Conservation (phyloP, 768 basidiomycete genomes). For the Serpula lacrymans region DNA sequence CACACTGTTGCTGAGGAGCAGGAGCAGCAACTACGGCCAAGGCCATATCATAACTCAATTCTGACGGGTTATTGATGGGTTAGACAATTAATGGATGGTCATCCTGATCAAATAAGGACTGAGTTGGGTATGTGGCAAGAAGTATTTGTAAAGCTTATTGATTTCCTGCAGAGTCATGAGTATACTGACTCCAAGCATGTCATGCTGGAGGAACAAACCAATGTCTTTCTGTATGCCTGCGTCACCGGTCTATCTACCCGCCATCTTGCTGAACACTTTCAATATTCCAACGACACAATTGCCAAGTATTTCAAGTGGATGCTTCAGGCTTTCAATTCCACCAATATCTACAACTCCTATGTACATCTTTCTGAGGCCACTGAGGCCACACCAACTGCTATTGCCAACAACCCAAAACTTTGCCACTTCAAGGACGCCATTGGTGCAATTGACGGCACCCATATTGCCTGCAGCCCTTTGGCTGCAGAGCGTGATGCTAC, state of each 20-base stretch:
- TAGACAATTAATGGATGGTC: too few species aligned
- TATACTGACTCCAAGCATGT: too few species aligned
- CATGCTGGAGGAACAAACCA: constrained; percentile 3
- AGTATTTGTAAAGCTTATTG: too few species aligned
- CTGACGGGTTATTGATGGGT: too few species aligned
- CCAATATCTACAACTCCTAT: constrained; percentile 6
- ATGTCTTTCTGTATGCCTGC: neutral
- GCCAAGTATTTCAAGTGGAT: neutral
- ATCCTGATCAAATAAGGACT: too few species aligned
- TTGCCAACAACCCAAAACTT: neutral
- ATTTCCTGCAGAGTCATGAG: too few species aligned
- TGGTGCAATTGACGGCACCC: constrained; percentile 9
- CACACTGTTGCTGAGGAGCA: too few species aligned
- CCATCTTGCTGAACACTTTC: constrained; percentile 1
- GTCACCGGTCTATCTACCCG: neutral
- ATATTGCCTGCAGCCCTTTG: neutral
- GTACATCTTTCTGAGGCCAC: constrained; percentile 2
- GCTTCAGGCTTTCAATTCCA: constrained; percentile 1
- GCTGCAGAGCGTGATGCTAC: constrained; percentile 4
- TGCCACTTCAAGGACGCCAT: constrained; percentile 7
- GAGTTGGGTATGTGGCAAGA: too few species aligned
- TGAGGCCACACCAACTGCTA: neutral
- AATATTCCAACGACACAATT: neutral
- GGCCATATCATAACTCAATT: too few species aligned
- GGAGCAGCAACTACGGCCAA: too few species aligned